Evolutionary conservation across 805 yeast species (phyloP), one percentile per base, ranked within the genome.

Genomic region (Sugiyamaella americana): DNA sequence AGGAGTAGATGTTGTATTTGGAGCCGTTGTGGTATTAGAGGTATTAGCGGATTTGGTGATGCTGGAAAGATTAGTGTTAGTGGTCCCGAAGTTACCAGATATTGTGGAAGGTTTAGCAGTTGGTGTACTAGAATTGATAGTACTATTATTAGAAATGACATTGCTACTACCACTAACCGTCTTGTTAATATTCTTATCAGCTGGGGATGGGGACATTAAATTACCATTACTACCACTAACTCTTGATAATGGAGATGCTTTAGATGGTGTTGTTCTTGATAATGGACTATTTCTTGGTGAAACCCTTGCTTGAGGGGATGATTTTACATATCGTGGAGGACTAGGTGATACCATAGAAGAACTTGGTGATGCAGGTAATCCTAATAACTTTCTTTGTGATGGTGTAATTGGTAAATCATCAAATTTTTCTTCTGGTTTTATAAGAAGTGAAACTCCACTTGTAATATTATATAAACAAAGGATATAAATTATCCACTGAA

Each of bases 301-400:
- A 24, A 51, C 24, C 21, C 56, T 43, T 23, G 53, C n/a, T 35
- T 48, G 48, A 18, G 54, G 44, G 21, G 62, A 57, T 11, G 56
- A 45, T 43, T 50, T 47, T 37, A 48, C 34, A 43, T 48, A 51
- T 32, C 47, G 36, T n/a, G 61, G 61, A 21, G 61, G 57, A 6
- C 56, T 51, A 34, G 58, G 58, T 11, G 55, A 21, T n/a, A 42
- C 34, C 3, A 42, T 43, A 16, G 52, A 43, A 4, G 54, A 23
- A 4, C 46, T 49, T 4, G 58, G 51, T 4, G 59, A 47, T 2
- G 50, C 60, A 3, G 63, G 62, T 37, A 59, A 45, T 2, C 66
- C 51, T 52, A 61, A 37, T 47, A 56, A 51, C 52, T 60, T 47
- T 51, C 59, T 46, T 53, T 57, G 63, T 16, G 46, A 51, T 41